These are phyloP conservation scores for Starmerella floris DNA, from an alignment of 805 yeast species.

Conservation along the genomic window DNA sequence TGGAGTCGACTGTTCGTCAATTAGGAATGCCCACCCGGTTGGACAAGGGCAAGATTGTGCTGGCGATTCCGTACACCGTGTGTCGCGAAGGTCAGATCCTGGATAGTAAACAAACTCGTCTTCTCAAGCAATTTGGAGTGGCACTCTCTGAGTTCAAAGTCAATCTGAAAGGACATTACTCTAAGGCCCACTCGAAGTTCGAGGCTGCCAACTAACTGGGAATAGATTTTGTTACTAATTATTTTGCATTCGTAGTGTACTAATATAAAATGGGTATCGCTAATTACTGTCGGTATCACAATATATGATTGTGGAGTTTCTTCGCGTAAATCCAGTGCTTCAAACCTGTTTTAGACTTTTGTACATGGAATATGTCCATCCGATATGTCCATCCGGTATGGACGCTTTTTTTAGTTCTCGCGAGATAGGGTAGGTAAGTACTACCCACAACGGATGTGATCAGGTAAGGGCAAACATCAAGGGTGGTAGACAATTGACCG, in stretches of 20 bases:
- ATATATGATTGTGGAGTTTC: no score
- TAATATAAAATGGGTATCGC: no score
- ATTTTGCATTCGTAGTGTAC: background rate
- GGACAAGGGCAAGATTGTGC: conserved; percentile 71
- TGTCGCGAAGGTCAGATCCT: conserved; percentile 67
- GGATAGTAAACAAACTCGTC: conserved; percentile 81
- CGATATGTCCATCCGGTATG: no score
- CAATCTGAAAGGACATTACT: conserved; percentile 58
- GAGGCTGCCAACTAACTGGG: background rate
- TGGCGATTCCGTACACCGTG: conserved; percentile 65
- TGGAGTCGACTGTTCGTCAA: conserved; percentile 85
- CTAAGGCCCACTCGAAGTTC: conserved; percentile 32
- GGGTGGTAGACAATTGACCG: no score
- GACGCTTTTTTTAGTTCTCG: no score
- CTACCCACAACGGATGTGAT: no score
- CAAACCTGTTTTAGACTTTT: no score
- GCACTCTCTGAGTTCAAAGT: conserved; percentile 89
- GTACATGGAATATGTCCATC: no score
- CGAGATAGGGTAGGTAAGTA: no score
- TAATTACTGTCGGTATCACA: no score
- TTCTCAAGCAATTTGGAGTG: conserved; percentile 88
- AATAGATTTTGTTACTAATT: background rate
- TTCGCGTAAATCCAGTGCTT: no score
- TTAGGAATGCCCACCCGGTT: conserved; percentile 85
- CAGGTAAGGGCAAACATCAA: no score